Percentiles rank a stretch among this genome's conserved stretches.
These are phyloP conservation scores for Mortierella alpina DNA, from an alignment of 192 early-diverging fungal species.

Conservation along the genomic window DNA sequence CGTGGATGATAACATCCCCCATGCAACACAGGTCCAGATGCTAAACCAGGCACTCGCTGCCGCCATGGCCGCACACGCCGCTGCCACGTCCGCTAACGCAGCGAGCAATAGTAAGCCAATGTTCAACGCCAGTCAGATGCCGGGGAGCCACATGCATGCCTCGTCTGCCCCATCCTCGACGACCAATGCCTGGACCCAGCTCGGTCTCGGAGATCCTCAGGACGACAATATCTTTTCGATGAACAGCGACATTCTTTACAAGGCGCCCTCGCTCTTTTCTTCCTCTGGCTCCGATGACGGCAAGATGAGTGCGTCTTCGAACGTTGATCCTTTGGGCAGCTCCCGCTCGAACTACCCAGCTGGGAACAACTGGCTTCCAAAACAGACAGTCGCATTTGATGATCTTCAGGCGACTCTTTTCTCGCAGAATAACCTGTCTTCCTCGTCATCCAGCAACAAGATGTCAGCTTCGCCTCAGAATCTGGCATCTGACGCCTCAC, in stretches of 20 bases:
- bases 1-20: conserved; percentile 43
- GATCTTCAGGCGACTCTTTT: conserved; percentile 42
- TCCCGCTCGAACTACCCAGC: conserved; percentile 17
- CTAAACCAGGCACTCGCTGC: conserved; percentile 47
- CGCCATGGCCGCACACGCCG: conserved; percentile 38
- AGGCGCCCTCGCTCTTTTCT: conserved; percentile 23
- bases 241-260: conserved; percentile 46
- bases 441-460: conserved; percentile 5
- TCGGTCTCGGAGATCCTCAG: conserved; percentile 37
- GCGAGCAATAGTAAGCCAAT: neutral
- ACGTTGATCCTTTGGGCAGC: conserved; percentile 5
- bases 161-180: conserved; percentile 19
- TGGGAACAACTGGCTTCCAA: conserved; percentile 27
- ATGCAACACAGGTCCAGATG: conserved; percentile 43
- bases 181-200: conserved; percentile 36
- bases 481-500: conserved; percentile 7
- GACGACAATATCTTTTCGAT: conserved; percentile 48
- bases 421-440: neutral
- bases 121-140: neutral
- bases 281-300: conserved; percentile 12
- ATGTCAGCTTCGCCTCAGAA: conserved; percentile 34
- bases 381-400: conserved; percentile 28
- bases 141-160: conserved; percentile 5
- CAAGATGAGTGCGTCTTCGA: conserved; percentile 8
- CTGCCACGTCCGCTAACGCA: conserved; percentile 1